Evolutionary conservation across 73 alveolate species (phyloP).

Genomic region (Effrenium voratum): DNA sequence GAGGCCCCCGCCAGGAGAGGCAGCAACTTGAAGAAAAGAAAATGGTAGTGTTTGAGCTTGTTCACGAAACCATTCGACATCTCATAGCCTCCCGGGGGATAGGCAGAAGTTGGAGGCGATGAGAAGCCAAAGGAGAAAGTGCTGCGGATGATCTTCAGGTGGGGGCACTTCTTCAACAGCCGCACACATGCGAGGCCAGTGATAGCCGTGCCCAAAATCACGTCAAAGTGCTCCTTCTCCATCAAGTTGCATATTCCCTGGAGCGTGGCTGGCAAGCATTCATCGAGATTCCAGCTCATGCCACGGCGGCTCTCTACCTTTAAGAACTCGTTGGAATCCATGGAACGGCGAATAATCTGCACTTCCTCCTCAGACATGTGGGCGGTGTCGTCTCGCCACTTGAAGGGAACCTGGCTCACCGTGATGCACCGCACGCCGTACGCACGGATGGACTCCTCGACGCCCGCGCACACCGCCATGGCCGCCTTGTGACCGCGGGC

Average conservation of each 20-base stretch:
- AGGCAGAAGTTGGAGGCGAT: background rate
- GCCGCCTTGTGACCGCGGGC: conserved; percentile 61
- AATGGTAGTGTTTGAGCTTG: conserved; percentile 48
- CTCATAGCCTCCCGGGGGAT: conserved; percentile 22
- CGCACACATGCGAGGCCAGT: background rate
- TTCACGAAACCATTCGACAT: conserved; percentile 10
- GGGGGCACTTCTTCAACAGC: conserved; percentile 2
- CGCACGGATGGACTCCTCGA: conserved; percentile 40
- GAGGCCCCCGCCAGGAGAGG: background rate
- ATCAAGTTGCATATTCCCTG: background rate
- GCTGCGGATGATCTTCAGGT: background rate
- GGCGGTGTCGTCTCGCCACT: conserved; percentile 3
- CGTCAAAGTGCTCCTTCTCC: conserved; percentile 34
- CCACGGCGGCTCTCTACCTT: background rate
- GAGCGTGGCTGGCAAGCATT: background rate
- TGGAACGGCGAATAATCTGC: conserved; percentile 19
- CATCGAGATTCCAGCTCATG: conserved; percentile 20
- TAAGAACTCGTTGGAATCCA: background rate
- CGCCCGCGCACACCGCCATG: conserved; percentile 26
- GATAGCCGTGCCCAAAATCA: background rate
- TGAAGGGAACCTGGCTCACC: background rate
- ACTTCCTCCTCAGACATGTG: conserved; percentile 3
- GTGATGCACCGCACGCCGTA: conserved; percentile 29
- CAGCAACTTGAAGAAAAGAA: background rate
- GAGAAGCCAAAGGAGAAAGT: background rate